These are phyloP conservation scores for Macrocystidia cucumis DNA, from an alignment of 1,284 basidiomycete species.

Conservation along the genomic window DNA sequence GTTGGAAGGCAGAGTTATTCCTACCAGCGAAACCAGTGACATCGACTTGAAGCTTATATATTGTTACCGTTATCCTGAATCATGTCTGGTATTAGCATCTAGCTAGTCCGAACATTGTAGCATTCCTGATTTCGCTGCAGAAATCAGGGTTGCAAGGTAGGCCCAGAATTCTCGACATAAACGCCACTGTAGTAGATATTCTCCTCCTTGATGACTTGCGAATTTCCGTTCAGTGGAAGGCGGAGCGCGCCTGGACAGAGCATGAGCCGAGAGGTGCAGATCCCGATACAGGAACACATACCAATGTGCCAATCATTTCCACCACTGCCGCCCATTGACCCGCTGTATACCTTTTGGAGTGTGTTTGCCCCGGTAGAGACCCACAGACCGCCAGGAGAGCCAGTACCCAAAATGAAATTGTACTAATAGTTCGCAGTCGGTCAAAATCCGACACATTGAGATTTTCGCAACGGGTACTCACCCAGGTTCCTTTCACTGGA, in stretches of 20 bases:
- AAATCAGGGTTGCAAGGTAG: conserved; percentile 5
- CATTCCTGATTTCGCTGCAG: too few relatives aligned
- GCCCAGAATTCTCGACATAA: conserved; percentile 6
- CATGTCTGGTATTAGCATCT: conserved; percentile 12
- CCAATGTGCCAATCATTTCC: conserved; percentile 6
- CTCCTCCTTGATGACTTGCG: conserved; percentile 6
- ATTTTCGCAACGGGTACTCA: neutral
- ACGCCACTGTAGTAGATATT: conserved; percentile 6
- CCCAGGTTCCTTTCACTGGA: conserved; percentile 7
- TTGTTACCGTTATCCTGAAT: conserved; percentile 8
- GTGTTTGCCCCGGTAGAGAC: conserved; percentile 4
- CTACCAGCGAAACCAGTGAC: too few relatives aligned
- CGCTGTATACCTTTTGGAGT: conserved; percentile 5
- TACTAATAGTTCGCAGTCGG: conserved; percentile 1
- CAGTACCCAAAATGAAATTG: conserved; percentile 6
- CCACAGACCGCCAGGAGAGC: conserved; percentile 7
- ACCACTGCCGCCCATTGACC: conserved; percentile 6
- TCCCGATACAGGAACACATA: neutral
- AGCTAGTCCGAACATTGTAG: too few relatives aligned
- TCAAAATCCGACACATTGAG: neutral
- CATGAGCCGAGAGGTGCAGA: neutral
- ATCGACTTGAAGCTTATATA: conserved; percentile 8
- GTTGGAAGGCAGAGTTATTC: too few relatives aligned
- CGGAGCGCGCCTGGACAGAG: conserved; percentile 1
- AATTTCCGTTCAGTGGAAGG: conserved; percentile 4